A percentile compares a stretch with the other conserved stretches of the same genome.
Evolutionary conservation across 23 red algal species (phyloP).

Genomic region (Gracilariopsis chorda): DNA sequence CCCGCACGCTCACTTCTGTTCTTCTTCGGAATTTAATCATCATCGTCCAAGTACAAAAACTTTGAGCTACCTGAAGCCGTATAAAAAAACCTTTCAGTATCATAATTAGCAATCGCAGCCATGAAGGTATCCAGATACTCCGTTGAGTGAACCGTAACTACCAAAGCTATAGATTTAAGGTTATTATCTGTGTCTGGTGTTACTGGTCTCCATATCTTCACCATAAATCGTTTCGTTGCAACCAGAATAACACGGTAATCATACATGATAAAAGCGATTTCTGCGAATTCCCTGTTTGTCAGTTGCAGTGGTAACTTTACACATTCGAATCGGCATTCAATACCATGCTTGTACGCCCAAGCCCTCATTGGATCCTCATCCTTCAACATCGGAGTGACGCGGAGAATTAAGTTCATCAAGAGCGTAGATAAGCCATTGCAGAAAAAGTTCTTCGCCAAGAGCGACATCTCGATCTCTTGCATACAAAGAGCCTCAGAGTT

Average conservation of each 20-base stretch:
- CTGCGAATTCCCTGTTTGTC: slow-evolving; percentile 31
- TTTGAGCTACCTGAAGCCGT: not conserved
- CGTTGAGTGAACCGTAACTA: slow-evolving; percentile 59
- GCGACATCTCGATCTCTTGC: slow-evolving; percentile 81
- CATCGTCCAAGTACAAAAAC: not conserved
- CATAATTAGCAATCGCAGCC: slow-evolving; percentile 19
- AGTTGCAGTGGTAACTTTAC: slow-evolving; percentile 63
- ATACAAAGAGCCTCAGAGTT: slow-evolving; percentile 83
- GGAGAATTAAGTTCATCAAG: slow-evolving; percentile 58
- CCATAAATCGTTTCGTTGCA: slow-evolving; percentile 72
- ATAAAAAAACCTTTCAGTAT: not conserved
- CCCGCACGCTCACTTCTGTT: slow-evolving; percentile 15
- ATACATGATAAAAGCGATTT: slow-evolving; percentile 65
- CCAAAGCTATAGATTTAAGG: slow-evolving; percentile 55
- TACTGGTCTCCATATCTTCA: slow-evolving; percentile 54
- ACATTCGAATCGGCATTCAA: slow-evolving; percentile 74
- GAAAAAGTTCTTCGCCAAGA: slow-evolving; percentile 80
- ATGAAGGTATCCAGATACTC: slow-evolving; percentile 50
- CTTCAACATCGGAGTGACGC: slow-evolving; percentile 47
- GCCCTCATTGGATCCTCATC: slow-evolving; percentile 40
- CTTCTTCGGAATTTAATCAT: not conserved
- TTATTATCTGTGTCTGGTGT: slow-evolving; percentile 56
- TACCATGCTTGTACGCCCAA: slow-evolving; percentile 65
- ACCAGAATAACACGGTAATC: slow-evolving; percentile 64
- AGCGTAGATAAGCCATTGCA: slow-evolving; percentile 80